A percentile compares a stretch with the other conserved stretches of the same genome.
phyloP scores from a whole-genome alignment of 108 stramenopile genomes.

The Hondaea fermentalgiana region DNA sequence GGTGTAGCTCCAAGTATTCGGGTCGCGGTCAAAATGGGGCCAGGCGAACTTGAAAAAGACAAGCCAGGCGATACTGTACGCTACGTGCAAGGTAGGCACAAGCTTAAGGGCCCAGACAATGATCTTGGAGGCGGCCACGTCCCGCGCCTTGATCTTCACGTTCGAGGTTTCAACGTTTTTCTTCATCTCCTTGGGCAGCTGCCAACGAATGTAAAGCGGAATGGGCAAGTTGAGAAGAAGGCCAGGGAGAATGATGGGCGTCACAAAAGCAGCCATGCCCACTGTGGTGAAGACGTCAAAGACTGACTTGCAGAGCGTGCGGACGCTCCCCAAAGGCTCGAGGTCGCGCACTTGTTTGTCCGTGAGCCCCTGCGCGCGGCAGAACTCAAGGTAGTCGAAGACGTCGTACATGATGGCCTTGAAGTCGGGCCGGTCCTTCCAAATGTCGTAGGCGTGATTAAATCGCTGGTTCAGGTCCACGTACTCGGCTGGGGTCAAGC shows the following conservation, averaged over 20 bases:
- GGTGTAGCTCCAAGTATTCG: not conserved
- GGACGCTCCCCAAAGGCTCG: not conserved
- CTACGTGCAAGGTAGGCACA: not conserved
- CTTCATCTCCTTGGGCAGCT: not conserved
- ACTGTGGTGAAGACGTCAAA: not conserved
- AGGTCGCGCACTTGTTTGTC: not conserved
- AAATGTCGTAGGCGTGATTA: not conserved
- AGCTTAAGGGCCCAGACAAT: not conserved
- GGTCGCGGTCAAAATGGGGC: conserved; percentile 1
- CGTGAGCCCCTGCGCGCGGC: not conserved
- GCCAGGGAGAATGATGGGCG: not conserved
- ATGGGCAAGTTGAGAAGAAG: not conserved
- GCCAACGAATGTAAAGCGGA: not conserved
- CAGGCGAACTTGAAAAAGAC: not conserved
- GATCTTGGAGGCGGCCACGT: not conserved
- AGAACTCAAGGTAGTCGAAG: not conserved
- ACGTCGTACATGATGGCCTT: not conserved
- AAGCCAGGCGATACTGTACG: not conserved
- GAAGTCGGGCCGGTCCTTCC: not conserved
- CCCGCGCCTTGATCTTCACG: not conserved
- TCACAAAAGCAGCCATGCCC: not conserved
- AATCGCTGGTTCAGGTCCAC: not conserved
- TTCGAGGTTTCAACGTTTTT: not conserved
- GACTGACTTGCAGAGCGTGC: not conserved
- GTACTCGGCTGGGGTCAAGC: not conserved